Base-by-base conservation (phyloP, 2,329 filamentous ascomycete genomes). In the Pezicula neosporulosa region DNA sequence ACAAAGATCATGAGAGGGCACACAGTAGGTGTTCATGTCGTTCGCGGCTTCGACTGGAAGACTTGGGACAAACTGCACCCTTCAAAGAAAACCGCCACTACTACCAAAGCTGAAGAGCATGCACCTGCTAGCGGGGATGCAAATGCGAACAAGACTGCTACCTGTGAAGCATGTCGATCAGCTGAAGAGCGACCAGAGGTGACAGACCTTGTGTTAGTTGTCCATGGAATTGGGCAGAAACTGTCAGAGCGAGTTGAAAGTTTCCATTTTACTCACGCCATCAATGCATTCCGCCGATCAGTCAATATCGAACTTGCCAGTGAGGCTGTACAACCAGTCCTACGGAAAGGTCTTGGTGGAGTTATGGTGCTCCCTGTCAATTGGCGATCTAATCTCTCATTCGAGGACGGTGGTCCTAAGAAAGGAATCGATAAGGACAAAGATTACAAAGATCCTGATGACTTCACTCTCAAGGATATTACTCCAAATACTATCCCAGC, bases 201-300 rank as follows among this genome's bases (percentile, higher is more conserved):
- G 5, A 93, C 88, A 1, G 94, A 99, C 64, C 75, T 99, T 7
- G 82, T 97, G 2, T 77, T 99, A 4, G 90, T 97, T 9, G 89
- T 94, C 41, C 94, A 99, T 63, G 94, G 94, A 2, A 97, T 99
- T 57, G 94, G 94, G 0, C 94, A 99, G 68, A 97, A 99, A 67
- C 79, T 97, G 46, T 95, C 92, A 0, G 91, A 99, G 66, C 80
- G 92, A 12, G 90, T 97, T 54, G 93, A 97, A 68, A 96, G 90
- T 61, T 99, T 92, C 62, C 90, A 97, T 68, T 99, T 99, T 63
- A 99, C 94, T 0, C 93, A 97, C 67, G 89, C 91, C 5, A 93
- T 97, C 66, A 97, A 96, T 64, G 82, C 86, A 0, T 94, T 99
- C 60, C 84, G 94, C 12, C 81, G 92, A 53, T 85, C 90, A 18